A percentile compares a stretch with the other conserved stretches of the same genome.
phyloP scores from a whole-genome alignment of 129 eudicot genomes.

The Saussurea involucrata region DNA sequence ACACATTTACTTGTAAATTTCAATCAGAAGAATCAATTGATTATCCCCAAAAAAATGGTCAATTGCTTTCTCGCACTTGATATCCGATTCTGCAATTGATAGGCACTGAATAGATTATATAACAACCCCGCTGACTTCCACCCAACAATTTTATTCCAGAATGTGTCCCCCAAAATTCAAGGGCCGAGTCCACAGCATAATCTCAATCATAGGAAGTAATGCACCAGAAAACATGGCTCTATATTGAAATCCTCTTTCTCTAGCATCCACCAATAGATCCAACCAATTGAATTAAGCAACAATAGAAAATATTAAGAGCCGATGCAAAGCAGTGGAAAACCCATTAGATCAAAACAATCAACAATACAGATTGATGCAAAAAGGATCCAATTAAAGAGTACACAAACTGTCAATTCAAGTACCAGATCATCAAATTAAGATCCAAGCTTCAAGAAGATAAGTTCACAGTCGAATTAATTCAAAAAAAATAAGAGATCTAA shows the following conservation, averaged over 20 bases:
- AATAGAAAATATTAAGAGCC: background rate
- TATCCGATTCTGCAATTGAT: background rate
- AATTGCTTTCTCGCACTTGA: background rate
- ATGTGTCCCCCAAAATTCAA: background rate
- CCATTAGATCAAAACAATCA: constrained; percentile 19
- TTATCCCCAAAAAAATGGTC: background rate
- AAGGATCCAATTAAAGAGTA: background rate
- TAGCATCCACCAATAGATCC: constrained; percentile 15
- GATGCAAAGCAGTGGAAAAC: background rate
- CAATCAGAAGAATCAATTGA: background rate
- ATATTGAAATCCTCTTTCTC: constrained; percentile 3
- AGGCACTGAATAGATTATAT: background rate
- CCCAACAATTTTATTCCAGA: constrained; percentile 3
- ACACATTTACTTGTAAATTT: background rate
- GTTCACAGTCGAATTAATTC: background rate
- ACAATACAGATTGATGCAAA: constrained; percentile 10
- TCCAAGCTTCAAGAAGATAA: background rate
- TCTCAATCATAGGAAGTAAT: background rate
- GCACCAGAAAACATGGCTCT: background rate
- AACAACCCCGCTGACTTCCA: background rate
- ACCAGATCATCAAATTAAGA: constrained; percentile 21
- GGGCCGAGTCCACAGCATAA: background rate
- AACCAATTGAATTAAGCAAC: constrained; percentile 9
- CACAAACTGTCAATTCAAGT: constrained; percentile 17
- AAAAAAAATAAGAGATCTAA: constrained; percentile 15